phyloP scores from a whole-genome alignment of 1,284 basidiomycete genomes.

The Rhizopogon hawkerae region DNA sequence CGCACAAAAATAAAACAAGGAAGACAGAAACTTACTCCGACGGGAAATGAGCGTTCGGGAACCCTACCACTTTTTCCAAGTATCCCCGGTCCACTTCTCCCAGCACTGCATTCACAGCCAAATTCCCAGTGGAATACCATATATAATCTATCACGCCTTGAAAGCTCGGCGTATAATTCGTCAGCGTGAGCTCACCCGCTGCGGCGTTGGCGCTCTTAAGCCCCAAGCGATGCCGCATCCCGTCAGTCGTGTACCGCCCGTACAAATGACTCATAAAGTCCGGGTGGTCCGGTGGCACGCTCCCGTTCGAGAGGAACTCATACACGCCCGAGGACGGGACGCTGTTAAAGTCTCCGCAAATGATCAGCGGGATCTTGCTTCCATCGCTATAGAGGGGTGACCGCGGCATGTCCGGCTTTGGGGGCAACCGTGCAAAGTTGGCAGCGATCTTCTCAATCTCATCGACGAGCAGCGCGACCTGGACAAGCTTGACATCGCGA shows the following conservation, averaged over 20 bases:
- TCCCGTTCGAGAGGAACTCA: conserved; percentile 79
- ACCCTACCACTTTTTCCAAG: conserved; percentile 87
- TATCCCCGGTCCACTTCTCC: conserved; percentile 86
- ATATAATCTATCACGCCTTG: conserved; percentile 88
- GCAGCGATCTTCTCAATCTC: conserved; percentile 87
- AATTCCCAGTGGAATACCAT: conserved; percentile 77
- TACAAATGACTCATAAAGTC: conserved; percentile 94
- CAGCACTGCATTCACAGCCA: conserved; percentile 81
- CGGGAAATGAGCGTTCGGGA: conserved; percentile 95
- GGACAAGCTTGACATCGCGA: conserved; percentile 96
- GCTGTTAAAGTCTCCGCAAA: conserved; percentile 96
- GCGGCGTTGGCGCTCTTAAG: conserved; percentile 80
- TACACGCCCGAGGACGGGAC: conserved; percentile 83
- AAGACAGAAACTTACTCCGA: conserved; percentile 65
- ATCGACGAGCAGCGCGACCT: conserved; percentile 87
- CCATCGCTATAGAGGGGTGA: conserved; percentile 71
- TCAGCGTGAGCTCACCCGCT: conserved; percentile 66
- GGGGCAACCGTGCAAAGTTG: conserved; percentile 79
- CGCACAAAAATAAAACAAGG: conserved; percentile 1
- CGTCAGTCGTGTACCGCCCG: conserved; percentile 88
- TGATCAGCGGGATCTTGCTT: conserved; percentile 82
- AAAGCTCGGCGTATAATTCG: conserved; percentile 87
- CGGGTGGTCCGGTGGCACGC: conserved; percentile 66
- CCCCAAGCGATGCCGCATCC: conserved; percentile 71
- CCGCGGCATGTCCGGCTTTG: conserved; percentile 38